Conservation (phyloP, 2,329 filamentous ascomycete genomes). For the Rhexocercosporidium sp. region DNA sequence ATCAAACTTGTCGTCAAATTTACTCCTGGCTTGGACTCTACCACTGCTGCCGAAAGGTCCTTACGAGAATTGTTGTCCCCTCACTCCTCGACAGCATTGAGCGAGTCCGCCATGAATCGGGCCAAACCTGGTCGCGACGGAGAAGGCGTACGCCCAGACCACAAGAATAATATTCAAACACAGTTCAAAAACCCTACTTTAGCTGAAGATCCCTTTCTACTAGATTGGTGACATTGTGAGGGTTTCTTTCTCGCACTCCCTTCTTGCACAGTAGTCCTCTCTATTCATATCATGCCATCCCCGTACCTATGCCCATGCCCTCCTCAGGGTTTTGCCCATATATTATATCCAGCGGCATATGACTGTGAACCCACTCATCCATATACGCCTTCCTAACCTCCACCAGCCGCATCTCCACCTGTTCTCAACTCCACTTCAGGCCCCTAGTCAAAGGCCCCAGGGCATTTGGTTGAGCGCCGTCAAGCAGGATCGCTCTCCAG, state of each 20-base stretch:
- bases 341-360: constrained; percentile 59
- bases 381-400: constrained; percentile 53
- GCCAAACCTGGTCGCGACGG: too few species aligned
- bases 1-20: neutral
- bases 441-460: constrained; percentile 55
- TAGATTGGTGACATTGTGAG: too few species aligned
- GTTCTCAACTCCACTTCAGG: constrained; percentile 52
- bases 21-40: neutral
- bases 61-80: too few species aligned
- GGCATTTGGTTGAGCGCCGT: constrained; percentile 55
- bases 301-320: neutral
- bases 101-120: too few species aligned
- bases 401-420: constrained; percentile 55
- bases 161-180: too few species aligned
- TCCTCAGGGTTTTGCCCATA: constrained; percentile 55
- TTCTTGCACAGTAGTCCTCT: neutral
- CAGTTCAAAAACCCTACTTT: too few species aligned
- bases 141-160: too few species aligned
- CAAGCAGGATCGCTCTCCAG: constrained; percentile 54
- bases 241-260: too few species aligned
- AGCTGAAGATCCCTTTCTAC: too few species aligned
- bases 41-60: neutral
- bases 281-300: neutral
- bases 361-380: constrained; percentile 48
- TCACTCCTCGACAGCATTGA: too few species aligned